A percentile compares a stretch with the other conserved stretches of the same genome.
phyloP scores from a whole-genome alignment of 768 basidiomycete species.

The Candolleomyces aberdarensis region DNA sequence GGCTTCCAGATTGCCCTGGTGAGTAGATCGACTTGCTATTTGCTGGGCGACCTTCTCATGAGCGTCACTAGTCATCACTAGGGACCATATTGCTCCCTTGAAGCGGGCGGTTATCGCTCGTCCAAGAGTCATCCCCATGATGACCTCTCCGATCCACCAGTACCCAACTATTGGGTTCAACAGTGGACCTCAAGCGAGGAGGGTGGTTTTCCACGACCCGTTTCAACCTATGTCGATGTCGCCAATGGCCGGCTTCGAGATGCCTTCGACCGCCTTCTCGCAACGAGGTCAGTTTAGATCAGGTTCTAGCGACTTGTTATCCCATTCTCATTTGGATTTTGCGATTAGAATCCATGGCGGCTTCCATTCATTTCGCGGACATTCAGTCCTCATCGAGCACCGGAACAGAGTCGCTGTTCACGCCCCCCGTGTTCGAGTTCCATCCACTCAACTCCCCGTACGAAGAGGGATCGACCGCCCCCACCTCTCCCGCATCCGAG shows the following conservation, averaged over 20 bases:
- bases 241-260: conserved; percentile 1
- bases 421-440: not conserved
- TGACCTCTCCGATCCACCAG: not conserved
- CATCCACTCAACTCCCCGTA: not conserved
- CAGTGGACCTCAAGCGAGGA: conserved; percentile 3
- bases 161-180: not conserved
- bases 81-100: not conserved
- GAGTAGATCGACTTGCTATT: not conserved
- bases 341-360: not conserved
- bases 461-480: too few relatives aligned
- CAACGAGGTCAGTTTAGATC: not conserved
- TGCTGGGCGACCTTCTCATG: not conserved
- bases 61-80: not conserved
- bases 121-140: not conserved
- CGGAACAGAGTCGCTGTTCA: not conserved
- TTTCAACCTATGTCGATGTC: not conserved
- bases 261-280: not conserved
- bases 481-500: not conserved
- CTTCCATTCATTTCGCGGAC: not conserved
- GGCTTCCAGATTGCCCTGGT: not conserved
- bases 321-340: too few relatives aligned
- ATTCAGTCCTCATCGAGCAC: not conserved
- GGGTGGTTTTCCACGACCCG: conserved; percentile 4
- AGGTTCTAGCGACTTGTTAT: too few relatives aligned
- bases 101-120: not conserved